Evolutionary conservation across 2,329 filamentous ascomycete genomes (phyloP).

Genomic region (Neobulgaria alba): DNA sequence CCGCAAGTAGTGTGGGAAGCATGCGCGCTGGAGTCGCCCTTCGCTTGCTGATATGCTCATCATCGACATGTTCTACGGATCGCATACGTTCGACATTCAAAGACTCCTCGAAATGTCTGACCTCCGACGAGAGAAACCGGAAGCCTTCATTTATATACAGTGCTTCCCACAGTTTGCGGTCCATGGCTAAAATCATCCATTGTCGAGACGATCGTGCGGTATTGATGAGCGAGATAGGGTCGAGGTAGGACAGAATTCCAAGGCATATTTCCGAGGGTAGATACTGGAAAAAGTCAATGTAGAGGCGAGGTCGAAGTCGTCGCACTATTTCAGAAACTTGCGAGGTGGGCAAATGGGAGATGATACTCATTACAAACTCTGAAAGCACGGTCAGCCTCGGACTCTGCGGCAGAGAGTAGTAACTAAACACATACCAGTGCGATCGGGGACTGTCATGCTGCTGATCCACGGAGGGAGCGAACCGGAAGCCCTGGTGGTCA

Average conservation of each 20-base stretch:
- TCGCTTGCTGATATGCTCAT: constrained; percentile 47
- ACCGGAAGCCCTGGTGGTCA: constrained; percentile 17
- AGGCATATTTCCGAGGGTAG: constrained; percentile 87
- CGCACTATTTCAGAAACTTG: constrained; percentile 74
- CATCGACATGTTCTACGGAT: constrained; percentile 25
- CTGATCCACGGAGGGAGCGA: constrained; percentile 19
- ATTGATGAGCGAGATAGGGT: constrained; percentile 68
- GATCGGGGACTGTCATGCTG: constrained; percentile 19
- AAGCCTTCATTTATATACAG: constrained; percentile 83
- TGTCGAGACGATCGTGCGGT: constrained; percentile 70
- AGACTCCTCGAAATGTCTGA: constrained; percentile 56
- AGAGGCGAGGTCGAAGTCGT: constrained; percentile 70
- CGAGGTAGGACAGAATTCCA: constrained; percentile 79
- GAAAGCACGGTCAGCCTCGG: constrained; percentile 16
- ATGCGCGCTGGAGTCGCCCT: constrained; percentile 38
- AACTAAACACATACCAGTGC: constrained; percentile 19
- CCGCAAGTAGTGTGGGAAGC: constrained; percentile 27
- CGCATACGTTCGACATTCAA: constrained; percentile 26
- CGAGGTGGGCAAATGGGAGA: constrained; percentile 71
- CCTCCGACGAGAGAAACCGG: constrained; percentile 59
- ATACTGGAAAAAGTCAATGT: constrained; percentile 83
- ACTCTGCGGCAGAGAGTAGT: background rate
- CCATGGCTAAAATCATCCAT: constrained; percentile 75
- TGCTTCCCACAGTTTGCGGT: constrained; percentile 78
- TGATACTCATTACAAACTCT: constrained; percentile 75